These are phyloP conservation scores for Mycena epipterygia DNA, from an alignment of 768 basidiomycete genomes.

Conservation along the genomic window DNA sequence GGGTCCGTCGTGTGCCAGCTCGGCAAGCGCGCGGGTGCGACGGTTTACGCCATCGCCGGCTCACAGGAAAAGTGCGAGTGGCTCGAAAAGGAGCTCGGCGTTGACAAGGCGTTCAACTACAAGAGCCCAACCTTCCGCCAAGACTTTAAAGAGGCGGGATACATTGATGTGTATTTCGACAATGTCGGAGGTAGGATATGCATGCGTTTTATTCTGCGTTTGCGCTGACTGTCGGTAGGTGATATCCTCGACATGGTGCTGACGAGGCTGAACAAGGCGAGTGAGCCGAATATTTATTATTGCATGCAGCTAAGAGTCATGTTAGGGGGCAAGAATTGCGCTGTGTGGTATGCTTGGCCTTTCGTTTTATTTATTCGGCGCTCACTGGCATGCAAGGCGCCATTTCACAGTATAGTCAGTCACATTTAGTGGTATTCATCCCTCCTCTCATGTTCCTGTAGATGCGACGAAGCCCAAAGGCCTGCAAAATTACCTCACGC, in stretches of 20 bases:
- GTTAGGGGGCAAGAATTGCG: constrained; percentile 76
- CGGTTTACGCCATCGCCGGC: constrained; percentile 92
- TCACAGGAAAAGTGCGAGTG: constrained; percentile 86
- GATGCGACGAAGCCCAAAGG: constrained; percentile 74
- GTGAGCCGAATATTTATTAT: background rate
- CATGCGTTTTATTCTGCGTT: background rate
- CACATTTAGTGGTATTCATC: background rate
- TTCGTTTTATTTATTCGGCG: background rate
- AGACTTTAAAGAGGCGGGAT: constrained; percentile 83
- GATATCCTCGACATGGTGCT: constrained; percentile 87
- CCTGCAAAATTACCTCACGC: constrained; percentile 72
- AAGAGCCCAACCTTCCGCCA: constrained; percentile 79
- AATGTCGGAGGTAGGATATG: constrained; percentile 72
- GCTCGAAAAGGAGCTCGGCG: constrained; percentile 87
- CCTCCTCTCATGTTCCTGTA: constrained; percentile 41
- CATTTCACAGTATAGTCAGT: constrained; percentile 87
- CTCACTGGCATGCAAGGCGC: constrained; percentile 63
- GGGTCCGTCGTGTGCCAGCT: constrained; percentile 89
- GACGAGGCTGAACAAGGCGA: constrained; percentile 70
- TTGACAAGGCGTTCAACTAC: constrained; percentile 89
- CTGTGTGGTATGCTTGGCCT: constrained; percentile 75
- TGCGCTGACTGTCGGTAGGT: constrained; percentile 54
- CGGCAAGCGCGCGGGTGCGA: constrained; percentile 83
- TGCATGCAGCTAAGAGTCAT: background rate
- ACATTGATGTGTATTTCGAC: constrained; percentile 89